Evolutionary conservation across 352 stramenopile species (phyloP), one percentile per base, ranked within the genome.

Genomic region (Pilasporangium apinafurcum): DNA sequence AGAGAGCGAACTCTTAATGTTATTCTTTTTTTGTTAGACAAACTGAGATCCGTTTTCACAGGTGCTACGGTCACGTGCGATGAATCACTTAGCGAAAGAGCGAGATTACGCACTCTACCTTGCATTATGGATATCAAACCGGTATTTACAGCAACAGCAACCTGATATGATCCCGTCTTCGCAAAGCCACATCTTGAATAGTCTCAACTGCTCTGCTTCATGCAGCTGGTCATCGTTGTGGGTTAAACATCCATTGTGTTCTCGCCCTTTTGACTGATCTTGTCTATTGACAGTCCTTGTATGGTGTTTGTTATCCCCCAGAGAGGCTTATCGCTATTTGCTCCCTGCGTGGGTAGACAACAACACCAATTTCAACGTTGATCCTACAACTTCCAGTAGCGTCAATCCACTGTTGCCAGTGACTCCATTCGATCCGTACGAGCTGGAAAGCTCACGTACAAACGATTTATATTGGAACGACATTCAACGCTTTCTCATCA

Each of bases 401-500:
- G 8, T 25, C 28, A 24, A 8, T 5, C 25, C 4, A 1, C 4
- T 8, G 26, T 48, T 22, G 40, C 31, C n/a, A 18, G 14, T 16
- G 35, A 20, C 48, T 3, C 10, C 25, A 0, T 85, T 83, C 29
- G 68, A 83, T 44, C 77, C 69, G 7, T 82, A 82, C 48, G 70
- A 87, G 40, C 53, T 86, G 37, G 77, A 90, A 55, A 82, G 63
- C 26, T 61, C 62, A n/a, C 65, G 68, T 4, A 87, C 77, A 18
- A 68, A 84, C 31, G 77, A 90, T 53, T 30, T 53, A 10, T 86
- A 90, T 46, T 90, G 77, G 77, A 90, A 90, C 34, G 74, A 86
- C 26, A 86, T 87, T 34, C 77, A 90, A 47, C 65, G 69, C 20
- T 82, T 78, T 27, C 29, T 86, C 18, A 51, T 73, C 9, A 54